Evolutionary conservation across 805 yeast species (phyloP), one percentile per base, ranked within the genome.

Genomic region (Candida boleticola): DNA sequence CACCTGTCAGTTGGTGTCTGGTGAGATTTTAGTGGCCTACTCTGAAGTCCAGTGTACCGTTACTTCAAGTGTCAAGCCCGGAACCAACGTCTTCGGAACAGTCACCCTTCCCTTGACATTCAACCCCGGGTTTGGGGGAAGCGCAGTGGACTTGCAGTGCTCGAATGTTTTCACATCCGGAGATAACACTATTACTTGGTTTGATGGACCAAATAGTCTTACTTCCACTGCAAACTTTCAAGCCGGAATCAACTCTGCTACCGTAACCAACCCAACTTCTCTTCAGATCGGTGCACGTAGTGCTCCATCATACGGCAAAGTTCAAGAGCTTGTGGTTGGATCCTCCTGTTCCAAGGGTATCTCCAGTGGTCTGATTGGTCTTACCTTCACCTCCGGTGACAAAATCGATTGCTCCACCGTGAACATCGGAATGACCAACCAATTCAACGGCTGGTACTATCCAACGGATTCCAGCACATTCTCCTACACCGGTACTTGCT

Each of bases 331-430:
- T 44, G 45, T 42, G 39, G 36, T 42, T 42, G n/a, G 54, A 7
- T 7, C 7, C 11, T 7, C 10, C 27, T 23, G 27, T 11, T 11
- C 27, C 7, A 23, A 40, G 20, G 65, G 65, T 7, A 52, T 53
- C 23, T 18, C 36, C 2, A 34, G 47, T 11, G 65, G 63, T 29
- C 44, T 41, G 1, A 27, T 61, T 25, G 65, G 64, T 11, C 20
- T 60, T n/a, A 22, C 39, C 0, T 35, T 53, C 6, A 17, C 21
- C 3, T 3, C 17, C 3, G 37, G 37, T 17, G 46, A 41, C 4
- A 25, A 23, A 10, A 32, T 60, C 7, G 60, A 59, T 39, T 62
- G 67, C 44, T 34, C 47, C 14, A 22, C 50, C 1, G 42, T 48
- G 3, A 53, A 54, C 27, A 53, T 47, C 9, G 54, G 50, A 13